Percentiles rank a stretch among this genome's conserved stretches.
These are phyloP conservation scores for Emydomyces testavorans DNA, from an alignment of 2,329 filamentous ascomycete genomes.

Conservation along the genomic window DNA sequence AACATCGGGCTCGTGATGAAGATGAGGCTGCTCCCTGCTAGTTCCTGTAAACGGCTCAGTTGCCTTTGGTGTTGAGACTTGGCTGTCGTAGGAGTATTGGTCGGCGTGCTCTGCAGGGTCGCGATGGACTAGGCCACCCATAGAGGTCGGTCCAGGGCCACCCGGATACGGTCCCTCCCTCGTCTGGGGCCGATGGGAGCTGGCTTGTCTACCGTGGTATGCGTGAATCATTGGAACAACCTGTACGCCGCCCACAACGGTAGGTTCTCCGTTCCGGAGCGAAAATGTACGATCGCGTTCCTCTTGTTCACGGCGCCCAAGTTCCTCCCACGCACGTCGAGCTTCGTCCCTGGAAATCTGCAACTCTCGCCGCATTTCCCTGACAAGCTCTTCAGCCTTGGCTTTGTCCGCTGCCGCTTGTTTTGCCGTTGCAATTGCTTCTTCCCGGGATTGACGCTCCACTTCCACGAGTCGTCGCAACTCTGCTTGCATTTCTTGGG, in stretches of 20 bases:
- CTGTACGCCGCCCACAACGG: slow-evolving; percentile 81
- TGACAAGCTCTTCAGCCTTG: slow-evolving; percentile 63
- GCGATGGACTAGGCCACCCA: slow-evolving; percentile 23
- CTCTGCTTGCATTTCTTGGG: slow-evolving; percentile 69
- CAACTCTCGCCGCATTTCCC: slow-evolving; percentile 84
- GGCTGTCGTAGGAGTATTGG: slow-evolving; percentile 41
- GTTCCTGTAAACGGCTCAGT: slow-evolving; percentile 52
- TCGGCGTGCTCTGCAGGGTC: slow-evolving; percentile 30
- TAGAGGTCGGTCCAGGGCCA: slow-evolving; percentile 24
- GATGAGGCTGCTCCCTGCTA: slow-evolving; percentile 18
- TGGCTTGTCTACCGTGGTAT: slow-evolving; percentile 46
- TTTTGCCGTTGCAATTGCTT: slow-evolving; percentile 55
- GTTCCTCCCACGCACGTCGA: slow-evolving; percentile 89
- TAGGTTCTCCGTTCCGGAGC: slow-evolving; percentile 78
- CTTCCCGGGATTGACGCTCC: slow-evolving; percentile 58
- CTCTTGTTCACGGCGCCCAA: slow-evolving; percentile 83
- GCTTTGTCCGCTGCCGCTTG: slow-evolving; percentile 57
- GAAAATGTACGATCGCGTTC: slow-evolving; percentile 77
- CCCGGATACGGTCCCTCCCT: slow-evolving; percentile 36
- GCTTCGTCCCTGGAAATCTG: slow-evolving; percentile 94
- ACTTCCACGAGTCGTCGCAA: slow-evolving; percentile 63
- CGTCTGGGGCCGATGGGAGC: slow-evolving; percentile 37
- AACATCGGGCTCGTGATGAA: slow-evolving; percentile 30
- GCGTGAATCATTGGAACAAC: slow-evolving; percentile 85
- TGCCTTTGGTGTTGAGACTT: slow-evolving; percentile 43